Conservation (phyloP, 305 asterid genomes). For the Fraxinus nigra region DNA sequence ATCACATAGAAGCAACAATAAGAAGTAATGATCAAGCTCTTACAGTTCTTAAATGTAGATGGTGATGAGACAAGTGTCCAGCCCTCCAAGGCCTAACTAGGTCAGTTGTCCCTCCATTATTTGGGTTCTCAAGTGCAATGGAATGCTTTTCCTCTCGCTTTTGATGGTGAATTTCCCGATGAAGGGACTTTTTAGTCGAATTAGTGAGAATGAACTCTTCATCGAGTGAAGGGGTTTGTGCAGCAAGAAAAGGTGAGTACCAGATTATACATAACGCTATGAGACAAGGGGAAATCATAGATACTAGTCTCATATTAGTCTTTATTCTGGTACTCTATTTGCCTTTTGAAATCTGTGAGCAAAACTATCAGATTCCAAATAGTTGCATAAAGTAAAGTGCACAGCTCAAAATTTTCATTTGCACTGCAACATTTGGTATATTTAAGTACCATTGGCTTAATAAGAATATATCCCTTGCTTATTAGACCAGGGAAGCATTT, state of each 20-base stretch:
- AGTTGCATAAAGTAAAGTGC: slow-evolving; percentile 1
- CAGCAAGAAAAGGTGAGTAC: slow-evolving; percentile 13
- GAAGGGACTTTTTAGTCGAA: not conserved
- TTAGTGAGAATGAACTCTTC: not conserved
- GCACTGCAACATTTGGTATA: not conserved
- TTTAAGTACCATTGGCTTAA: slow-evolving; percentile 9
- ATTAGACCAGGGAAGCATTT: slow-evolving; percentile 10
- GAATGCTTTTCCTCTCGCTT: not conserved
- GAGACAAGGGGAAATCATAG: slow-evolving; percentile 20
- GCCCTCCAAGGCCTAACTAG: slow-evolving; percentile 20
- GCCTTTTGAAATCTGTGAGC: slow-evolving; percentile 7
- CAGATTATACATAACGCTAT: slow-evolving; percentile 21
- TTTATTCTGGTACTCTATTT: slow-evolving; percentile 2
- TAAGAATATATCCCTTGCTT: slow-evolving; percentile 36
- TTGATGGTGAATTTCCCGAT: not conserved
- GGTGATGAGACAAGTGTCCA: slow-evolving; percentile 13
- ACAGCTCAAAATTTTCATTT: not conserved
- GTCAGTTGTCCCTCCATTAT: not conserved
- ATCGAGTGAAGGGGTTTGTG: slow-evolving; percentile 9
- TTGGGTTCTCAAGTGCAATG: slow-evolving; percentile 18
- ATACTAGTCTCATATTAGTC: not conserved
- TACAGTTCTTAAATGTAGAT: slow-evolving; percentile 29
- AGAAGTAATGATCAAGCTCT: not conserved
- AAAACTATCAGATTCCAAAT: not conserved
- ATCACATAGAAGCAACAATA: not conserved